A percentile compares a stretch with the other conserved stretches of the same genome.
Evolutionary conservation across 148 eudicot genomes (phyloP).

Genomic region (Chenopodium formosanum): DNA sequence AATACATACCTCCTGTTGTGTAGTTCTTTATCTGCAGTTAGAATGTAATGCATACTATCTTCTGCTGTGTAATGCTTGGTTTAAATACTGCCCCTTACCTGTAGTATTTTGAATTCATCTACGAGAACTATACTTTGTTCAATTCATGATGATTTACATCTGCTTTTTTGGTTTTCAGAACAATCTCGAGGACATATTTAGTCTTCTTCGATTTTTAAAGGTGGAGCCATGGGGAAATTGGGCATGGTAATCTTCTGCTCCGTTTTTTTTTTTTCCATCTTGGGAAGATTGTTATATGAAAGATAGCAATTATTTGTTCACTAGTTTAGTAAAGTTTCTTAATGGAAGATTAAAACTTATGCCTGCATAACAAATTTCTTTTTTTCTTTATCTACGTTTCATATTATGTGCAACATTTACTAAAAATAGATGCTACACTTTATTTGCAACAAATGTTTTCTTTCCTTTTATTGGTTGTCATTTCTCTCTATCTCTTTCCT

Average conservation of each 20-base stretch:
- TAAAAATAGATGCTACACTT: too few species aligned
- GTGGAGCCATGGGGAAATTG: conserved; percentile 99
- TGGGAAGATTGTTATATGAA: neutral
- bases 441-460: too few species aligned
- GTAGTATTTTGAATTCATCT: neutral
- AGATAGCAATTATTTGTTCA: neutral
- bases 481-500: too few species aligned
- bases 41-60: neutral
- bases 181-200: conserved; percentile 88
- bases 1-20: neutral
- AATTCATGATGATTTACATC: conserved; percentile 23
- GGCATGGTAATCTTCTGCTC: conserved; percentile 72
- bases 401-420: too few species aligned
- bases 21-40: neutral
- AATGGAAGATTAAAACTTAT: neutral
- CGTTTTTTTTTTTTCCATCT: neutral
- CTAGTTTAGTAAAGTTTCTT: neutral
- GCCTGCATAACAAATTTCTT: too few species aligned
- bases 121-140: neutral
- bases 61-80: neutral
- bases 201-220: conserved; percentile 91
- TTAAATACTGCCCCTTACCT: neutral
- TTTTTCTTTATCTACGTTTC: too few species aligned
- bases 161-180: conserved; percentile 49
- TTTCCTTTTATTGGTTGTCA: too few species aligned